Evolutionary conservation across 208 protist genomes (phyloP), one percentile per base, ranked within the genome.

Genomic region (Trypanosoma caninum): DNA sequence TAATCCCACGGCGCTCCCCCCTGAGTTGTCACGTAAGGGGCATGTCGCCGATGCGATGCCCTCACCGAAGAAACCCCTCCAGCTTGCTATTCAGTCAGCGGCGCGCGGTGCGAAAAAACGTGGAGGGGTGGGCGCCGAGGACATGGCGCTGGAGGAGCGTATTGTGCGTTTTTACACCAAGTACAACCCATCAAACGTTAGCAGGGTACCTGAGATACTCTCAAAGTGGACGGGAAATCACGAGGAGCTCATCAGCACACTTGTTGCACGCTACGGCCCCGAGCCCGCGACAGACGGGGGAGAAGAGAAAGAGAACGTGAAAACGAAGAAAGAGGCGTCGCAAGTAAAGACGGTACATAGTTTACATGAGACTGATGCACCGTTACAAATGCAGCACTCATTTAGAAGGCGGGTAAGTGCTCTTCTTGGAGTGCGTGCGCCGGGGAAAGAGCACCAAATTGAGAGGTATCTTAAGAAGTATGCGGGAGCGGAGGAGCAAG

Each of bases 281-380:
- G 60, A 66, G 47, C 60, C 60, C 2, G 8, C 14, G 8, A 37
- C 48, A 22, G 52, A 47, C 7, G 38, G 1, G 7, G 41, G 48
- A 69, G 22, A 76, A 78, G 9, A 72, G 73, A 45, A 78, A 84
- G 58, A 25, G 6, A 35, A 1, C 33, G 9, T 10, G 18, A 37
- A 45, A 14, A 2, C 33, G 35, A 13, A 20, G 14, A 8, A 18
- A 1, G 25, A 7, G 6, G n/a, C 25, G 20, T 7, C 34, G 2
- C 14, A 53, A 34, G 30, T 8, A n/a, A 28, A 55, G 8, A 13
- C 9, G 13, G 33, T 11, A 18, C 27, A 55, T 10, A 6, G 22
- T 8, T 22, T 18, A n/a, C 9, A 55, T 8, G 16, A 16, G 33
- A 37, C n/a, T n/a, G n/a, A n/a, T n/a, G n/a, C n/a, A n/a, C n/a